Evolutionary conservation across 176 grass and related monocot genomes (phyloP).

Genomic region (Cenchrus fungigraminus): DNA sequence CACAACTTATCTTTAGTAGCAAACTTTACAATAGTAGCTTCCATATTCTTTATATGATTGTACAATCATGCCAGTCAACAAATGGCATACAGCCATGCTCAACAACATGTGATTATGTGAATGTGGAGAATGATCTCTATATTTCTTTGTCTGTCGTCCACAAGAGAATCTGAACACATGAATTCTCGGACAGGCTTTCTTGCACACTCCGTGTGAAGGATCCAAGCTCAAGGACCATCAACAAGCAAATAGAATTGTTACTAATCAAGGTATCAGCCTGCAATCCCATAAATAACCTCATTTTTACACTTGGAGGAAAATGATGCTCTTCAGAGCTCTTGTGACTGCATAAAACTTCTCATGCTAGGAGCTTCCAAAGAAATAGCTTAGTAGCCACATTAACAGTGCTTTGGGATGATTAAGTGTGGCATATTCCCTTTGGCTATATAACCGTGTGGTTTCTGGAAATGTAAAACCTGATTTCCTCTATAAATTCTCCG

Average conservation of each 20-base stretch:
- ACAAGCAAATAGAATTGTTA: slow-evolving; percentile 8
- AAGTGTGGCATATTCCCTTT: too few species aligned
- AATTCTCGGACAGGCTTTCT: not conserved
- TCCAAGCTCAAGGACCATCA: slow-evolving; percentile 15
- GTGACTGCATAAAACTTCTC: not conserved
- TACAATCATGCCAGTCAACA: not conserved
- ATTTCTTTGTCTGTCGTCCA: not conserved
- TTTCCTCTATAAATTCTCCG: too few species aligned
- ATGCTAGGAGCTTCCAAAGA: not conserved
- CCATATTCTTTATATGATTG: too few species aligned
- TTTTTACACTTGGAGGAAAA: not conserved
- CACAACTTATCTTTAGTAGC: too few species aligned
- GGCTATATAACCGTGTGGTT: too few species aligned
- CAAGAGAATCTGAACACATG: not conserved
- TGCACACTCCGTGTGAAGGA: not conserved
- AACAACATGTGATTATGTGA: too few species aligned
- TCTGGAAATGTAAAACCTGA: too few species aligned
- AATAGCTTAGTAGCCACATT: too few species aligned
- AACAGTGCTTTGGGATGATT: too few species aligned
- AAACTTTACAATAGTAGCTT: too few species aligned
- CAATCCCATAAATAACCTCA: slow-evolving; percentile 1
- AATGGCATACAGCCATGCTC: too few species aligned
- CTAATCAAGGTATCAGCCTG: not conserved
- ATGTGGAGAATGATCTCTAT: not conserved
- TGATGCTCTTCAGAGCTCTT: not conserved